phyloP scores from a whole-genome alignment of 192 early-diverging fungal species.

The Coemansia sp. region DNA sequence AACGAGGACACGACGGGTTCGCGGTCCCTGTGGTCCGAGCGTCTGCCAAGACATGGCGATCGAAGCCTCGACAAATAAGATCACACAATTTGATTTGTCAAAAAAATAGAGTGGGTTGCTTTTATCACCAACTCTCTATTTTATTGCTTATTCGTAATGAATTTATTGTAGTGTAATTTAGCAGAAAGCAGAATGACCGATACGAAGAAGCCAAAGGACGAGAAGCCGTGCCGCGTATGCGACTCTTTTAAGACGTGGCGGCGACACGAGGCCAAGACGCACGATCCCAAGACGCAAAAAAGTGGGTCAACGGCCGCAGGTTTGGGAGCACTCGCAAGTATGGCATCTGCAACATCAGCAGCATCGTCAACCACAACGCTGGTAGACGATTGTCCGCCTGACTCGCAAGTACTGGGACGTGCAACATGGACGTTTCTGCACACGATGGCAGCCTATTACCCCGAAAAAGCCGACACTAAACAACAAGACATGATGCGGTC shows the following conservation, averaged over 20 bases:
- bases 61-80: too few species aligned
- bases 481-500: slow-evolving; percentile 57
- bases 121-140: neutral
- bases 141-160: neutral
- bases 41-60: neutral
- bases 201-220: slow-evolving; percentile 18
- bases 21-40: slow-evolving; percentile 4
- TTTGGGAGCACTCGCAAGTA: too few species aligned
- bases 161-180: neutral
- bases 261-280: slow-evolving; percentile 51
- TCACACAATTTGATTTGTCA: too few species aligned
- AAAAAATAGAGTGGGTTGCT: neutral
- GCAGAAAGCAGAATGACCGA: neutral
- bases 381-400: slow-evolving; percentile 71
- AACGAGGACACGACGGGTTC: slow-evolving; percentile 31
- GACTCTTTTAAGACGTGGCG: slow-evolving; percentile 74
- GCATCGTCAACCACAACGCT: slow-evolving; percentile 23
- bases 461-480: slow-evolving; percentile 20
- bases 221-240: slow-evolving; percentile 80
- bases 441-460: slow-evolving; percentile 97
- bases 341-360: neutral
- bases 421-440: slow-evolving; percentile 98
- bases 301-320: slow-evolving; percentile 19
- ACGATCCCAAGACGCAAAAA: slow-evolving; percentile 6
- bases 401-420: slow-evolving; percentile 76